Evolutionary conservation across 2,329 filamentous ascomycete species (phyloP).

Genomic region (Didymella lethalis): DNA sequence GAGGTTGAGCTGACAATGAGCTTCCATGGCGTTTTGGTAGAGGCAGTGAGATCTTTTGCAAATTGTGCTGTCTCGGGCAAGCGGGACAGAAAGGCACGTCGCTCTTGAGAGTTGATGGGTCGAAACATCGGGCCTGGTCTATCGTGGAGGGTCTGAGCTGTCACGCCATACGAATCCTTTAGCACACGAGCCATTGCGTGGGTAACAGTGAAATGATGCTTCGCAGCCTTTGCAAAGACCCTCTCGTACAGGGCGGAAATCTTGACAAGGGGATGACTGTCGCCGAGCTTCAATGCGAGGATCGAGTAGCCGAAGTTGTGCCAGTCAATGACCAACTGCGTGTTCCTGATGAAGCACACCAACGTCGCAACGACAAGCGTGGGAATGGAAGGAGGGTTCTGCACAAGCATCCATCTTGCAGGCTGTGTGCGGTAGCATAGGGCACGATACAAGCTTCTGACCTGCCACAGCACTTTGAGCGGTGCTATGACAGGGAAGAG

Average conservation of each 20-base stretch:
- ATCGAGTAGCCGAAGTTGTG: slow-evolving; percentile 99
- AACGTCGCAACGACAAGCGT: slow-evolving; percentile 79
- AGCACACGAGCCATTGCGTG: slow-evolving; percentile 84
- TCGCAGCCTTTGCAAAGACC: slow-evolving; percentile 71
- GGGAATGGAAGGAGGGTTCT: slow-evolving; percentile 94
- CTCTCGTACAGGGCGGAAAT: slow-evolving; percentile 81
- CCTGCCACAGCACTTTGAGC: slow-evolving; percentile 85
- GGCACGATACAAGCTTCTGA: slow-evolving; percentile 72
- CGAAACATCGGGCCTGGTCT: slow-evolving; percentile 84
- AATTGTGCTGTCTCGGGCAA: slow-evolving; percentile 71
- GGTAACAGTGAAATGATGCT: slow-evolving; percentile 85
- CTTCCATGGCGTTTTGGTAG: slow-evolving; percentile 63
- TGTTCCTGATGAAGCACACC: slow-evolving; percentile 78
- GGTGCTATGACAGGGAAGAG: slow-evolving; percentile 82
- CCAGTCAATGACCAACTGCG: slow-evolving; percentile 90
- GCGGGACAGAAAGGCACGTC: slow-evolving; percentile 66
- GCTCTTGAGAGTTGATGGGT: slow-evolving; percentile 62
- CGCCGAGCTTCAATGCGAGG: slow-evolving; percentile 71
- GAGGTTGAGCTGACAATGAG: slow-evolving; percentile 93
- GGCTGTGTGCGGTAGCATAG: slow-evolving; percentile 79
- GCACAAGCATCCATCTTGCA: slow-evolving; percentile 84
- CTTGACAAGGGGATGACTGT: slow-evolving; percentile 75
- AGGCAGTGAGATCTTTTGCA: slow-evolving; percentile 61
- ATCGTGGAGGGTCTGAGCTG: slow-evolving; percentile 69
- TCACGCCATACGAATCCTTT: slow-evolving; percentile 69